phyloP scores from a whole-genome alignment of 2,329 filamentous ascomycete genomes.

The Endothia cerciana region DNA sequence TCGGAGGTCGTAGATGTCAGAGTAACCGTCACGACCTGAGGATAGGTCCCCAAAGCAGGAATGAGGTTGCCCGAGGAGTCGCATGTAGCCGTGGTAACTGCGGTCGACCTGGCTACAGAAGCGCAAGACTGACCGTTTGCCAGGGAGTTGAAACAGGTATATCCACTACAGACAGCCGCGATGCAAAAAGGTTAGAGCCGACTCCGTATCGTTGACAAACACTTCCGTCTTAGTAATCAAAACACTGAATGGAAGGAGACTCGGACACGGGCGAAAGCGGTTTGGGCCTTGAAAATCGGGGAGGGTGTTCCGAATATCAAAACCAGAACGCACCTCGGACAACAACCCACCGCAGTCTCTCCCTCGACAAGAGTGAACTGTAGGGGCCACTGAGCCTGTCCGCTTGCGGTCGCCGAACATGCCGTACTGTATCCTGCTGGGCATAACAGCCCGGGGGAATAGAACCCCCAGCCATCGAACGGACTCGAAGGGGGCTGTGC shows the following conservation, averaged over 20 bases:
- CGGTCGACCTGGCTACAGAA: neutral
- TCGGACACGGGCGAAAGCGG: neutral
- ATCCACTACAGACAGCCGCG: neutral
- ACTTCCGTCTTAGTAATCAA: neutral
- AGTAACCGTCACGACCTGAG: neutral
- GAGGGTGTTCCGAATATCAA: neutral
- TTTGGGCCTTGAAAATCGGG: neutral
- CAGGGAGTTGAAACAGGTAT: neutral
- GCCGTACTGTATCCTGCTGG: constrained; percentile 3
- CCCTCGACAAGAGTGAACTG: constrained; percentile 3
- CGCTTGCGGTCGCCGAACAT: constrained; percentile 3
- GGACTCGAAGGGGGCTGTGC: neutral
- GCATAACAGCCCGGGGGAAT: constrained; percentile 14
- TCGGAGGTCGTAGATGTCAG: neutral
- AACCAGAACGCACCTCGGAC: neutral
- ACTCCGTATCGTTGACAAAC: neutral
- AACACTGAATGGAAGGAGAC: neutral
- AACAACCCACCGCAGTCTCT: constrained; percentile 14
- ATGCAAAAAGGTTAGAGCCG: neutral
- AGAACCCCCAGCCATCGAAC: constrained; percentile 12
- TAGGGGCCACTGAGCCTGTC: constrained; percentile 10
- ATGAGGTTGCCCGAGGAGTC: neutral
- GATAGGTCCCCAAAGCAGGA: neutral
- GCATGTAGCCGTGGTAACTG: constrained; percentile 1
- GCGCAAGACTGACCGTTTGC: neutral